Evolutionary conservation across 1,139 yeast species (phyloP).

Genomic region (Yamadazyma diddensiae): DNA sequence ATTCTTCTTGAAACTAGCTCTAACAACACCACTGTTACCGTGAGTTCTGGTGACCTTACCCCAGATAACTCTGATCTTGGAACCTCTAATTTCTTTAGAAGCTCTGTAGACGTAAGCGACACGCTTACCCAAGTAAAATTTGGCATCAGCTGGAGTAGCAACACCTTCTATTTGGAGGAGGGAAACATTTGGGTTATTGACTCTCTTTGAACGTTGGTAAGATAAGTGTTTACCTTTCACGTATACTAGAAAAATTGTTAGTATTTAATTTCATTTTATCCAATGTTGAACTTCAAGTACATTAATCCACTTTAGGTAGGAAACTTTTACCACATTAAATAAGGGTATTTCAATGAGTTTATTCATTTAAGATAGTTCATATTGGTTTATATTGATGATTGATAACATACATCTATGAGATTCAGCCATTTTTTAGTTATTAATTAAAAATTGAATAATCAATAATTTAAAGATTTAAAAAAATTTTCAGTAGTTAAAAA

Average conservation of each 20-base stretch:
- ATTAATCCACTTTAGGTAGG: no score
- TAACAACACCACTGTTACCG: conserved; percentile 98
- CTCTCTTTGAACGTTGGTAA: conserved; percentile 99
- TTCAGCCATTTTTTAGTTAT: conserved; percentile 69
- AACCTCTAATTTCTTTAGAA: conserved; percentile 95
- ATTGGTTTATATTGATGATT: background rate
- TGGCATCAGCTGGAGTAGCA: conserved; percentile 85
- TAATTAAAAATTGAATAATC: conserved; percentile 13
- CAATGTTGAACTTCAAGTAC: no score
- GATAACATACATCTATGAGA: conserved; percentile 87
- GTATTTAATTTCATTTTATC: no score
- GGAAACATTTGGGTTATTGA: conserved; percentile 97
- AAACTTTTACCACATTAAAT: no score
- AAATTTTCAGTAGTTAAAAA: conserved; percentile 14
- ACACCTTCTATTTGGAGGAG: conserved; percentile 97
- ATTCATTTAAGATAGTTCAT: background rate
- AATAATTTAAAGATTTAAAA: conserved; percentile 13
- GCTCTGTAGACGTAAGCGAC: conserved; percentile 99
- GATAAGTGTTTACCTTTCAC: conserved; percentile 99
- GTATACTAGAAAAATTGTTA: conserved; percentile 70
- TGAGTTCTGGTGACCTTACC: conserved; percentile 98
- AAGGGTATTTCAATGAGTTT: no score
- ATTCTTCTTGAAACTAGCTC: conserved; percentile 99
- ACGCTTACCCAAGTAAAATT: conserved; percentile 99
- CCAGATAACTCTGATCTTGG: conserved; percentile 99